phyloP scores from a whole-genome alignment of 257 asterid genomes.

The Fraxinus americana region DNA sequence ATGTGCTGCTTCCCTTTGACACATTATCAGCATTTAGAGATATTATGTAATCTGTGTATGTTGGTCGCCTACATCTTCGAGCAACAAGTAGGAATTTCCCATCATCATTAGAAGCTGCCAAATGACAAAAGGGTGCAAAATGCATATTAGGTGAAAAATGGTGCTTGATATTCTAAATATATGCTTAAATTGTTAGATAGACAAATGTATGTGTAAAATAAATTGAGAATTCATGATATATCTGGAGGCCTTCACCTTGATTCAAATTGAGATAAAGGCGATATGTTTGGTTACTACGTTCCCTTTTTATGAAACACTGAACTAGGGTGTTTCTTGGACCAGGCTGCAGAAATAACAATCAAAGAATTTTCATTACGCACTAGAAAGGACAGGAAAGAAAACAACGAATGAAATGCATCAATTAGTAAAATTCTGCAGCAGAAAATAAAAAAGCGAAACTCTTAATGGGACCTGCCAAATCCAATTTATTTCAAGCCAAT shows the following conservation, averaged over 20 bases:
- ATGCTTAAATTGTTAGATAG: slow-evolving; percentile 14
- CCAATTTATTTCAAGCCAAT: background rate
- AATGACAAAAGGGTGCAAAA: slow-evolving; percentile 21
- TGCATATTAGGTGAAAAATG: background rate
- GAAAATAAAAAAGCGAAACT: background rate
- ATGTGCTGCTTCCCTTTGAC: slow-evolving; percentile 79
- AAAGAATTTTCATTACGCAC: slow-evolving; percentile 15
- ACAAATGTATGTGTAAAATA: background rate
- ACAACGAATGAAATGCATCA: background rate
- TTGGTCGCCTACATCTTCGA: slow-evolving; percentile 85
- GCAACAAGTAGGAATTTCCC: slow-evolving; percentile 96
- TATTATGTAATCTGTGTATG: slow-evolving; percentile 83
- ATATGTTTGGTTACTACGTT: slow-evolving; percentile 76
- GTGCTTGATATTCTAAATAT: background rate
- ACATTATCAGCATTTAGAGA: slow-evolving; percentile 81
- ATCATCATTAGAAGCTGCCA: slow-evolving; percentile 84
- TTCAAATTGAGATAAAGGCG: slow-evolving; percentile 68
- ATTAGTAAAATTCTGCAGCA: background rate
- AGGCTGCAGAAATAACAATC: slow-evolving; percentile 57
- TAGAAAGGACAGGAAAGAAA: background rate
- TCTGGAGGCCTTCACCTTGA: slow-evolving; percentile 55
- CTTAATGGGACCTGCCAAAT: background rate
- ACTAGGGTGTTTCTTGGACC: slow-evolving; percentile 74
- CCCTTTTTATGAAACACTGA: slow-evolving; percentile 87
- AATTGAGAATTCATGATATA: slow-evolving; percentile 2